These are phyloP conservation scores for Quercus wislizeni DNA, from an alignment of 306 rosid species.

Conservation along the genomic window DNA sequence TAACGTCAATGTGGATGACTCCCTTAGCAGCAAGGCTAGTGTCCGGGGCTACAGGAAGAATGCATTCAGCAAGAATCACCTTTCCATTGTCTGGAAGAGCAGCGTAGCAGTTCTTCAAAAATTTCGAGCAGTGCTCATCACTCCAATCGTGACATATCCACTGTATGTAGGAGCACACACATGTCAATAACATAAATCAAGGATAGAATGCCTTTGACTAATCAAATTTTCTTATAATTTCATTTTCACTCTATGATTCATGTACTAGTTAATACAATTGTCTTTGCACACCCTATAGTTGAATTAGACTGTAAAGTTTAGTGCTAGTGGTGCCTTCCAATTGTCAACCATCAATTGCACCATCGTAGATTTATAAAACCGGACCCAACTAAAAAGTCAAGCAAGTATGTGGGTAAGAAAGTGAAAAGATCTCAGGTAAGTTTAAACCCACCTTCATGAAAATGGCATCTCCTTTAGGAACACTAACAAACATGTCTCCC, in stretches of 20 bases:
- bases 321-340: neutral
- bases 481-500: conserved; percentile 88
- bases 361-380: neutral
- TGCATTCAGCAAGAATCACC: conserved; percentile 91
- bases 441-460: conserved; percentile 72
- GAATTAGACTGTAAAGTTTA: neutral
- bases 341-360: neutral
- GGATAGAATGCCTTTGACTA: neutral
- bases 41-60: conserved; percentile 84
- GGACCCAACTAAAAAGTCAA: neutral
- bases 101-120: conserved; percentile 75
- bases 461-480: conserved; percentile 86
- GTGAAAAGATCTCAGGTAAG: neutral
- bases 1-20: conserved; percentile 65
- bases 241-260: neutral
- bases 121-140: conserved; percentile 78
- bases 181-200: conserved; percentile 11
- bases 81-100: conserved; percentile 75
- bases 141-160: conserved; percentile 98
- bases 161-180: conserved; percentile 22
- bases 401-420: neutral
- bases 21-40: conserved; percentile 77
- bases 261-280: neutral
- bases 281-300: neutral
- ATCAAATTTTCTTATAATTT: neutral